Evolutionary conservation across 2,329 filamentous ascomycete species (phyloP).

Genomic region (Colletotrichum karsti): DNA sequence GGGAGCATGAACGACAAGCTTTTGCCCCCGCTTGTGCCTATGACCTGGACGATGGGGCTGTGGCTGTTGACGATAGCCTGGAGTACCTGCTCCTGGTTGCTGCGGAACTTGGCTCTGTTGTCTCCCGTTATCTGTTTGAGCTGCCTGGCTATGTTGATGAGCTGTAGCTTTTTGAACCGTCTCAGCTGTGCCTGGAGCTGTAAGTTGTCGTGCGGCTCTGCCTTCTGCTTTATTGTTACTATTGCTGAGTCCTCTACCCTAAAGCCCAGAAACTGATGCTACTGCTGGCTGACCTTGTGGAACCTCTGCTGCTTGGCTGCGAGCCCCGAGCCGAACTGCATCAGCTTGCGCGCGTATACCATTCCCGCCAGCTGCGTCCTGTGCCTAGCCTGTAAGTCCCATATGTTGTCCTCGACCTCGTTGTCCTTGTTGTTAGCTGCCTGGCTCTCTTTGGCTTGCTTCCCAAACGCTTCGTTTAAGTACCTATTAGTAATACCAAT

Average conservation of each 20-base stretch:
- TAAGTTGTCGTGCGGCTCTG: not conserved
- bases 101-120: slow-evolving; percentile 4
- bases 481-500: slow-evolving; percentile 22
- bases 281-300: slow-evolving; percentile 24
- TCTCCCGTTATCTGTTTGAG: slow-evolving; percentile 23
- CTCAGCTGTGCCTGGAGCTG: not conserved
- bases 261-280: slow-evolving; percentile 29
- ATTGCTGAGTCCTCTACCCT: not conserved
- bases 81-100: slow-evolving; percentile 22
- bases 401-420: not conserved
- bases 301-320: slow-evolving; percentile 19
- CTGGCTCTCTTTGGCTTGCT: not conserved
- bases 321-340: slow-evolving; percentile 3
- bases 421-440: not conserved
- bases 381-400: slow-evolving; percentile 23
- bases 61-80: slow-evolving; percentile 17
- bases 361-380: slow-evolving; percentile 16
- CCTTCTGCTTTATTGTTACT: not conserved
- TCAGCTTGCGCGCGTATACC: slow-evolving; percentile 20
- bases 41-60: slow-evolving; percentile 26
- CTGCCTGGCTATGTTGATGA: not conserved
- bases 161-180: not conserved
- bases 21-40: slow-evolving; percentile 29
- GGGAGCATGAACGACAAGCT: slow-evolving; percentile 32
- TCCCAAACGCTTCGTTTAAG: slow-evolving; percentile 1